phyloP scores from a whole-genome alignment of 1,284 basidiomycete genomes.

The Megacollybia platyphylla region DNA sequence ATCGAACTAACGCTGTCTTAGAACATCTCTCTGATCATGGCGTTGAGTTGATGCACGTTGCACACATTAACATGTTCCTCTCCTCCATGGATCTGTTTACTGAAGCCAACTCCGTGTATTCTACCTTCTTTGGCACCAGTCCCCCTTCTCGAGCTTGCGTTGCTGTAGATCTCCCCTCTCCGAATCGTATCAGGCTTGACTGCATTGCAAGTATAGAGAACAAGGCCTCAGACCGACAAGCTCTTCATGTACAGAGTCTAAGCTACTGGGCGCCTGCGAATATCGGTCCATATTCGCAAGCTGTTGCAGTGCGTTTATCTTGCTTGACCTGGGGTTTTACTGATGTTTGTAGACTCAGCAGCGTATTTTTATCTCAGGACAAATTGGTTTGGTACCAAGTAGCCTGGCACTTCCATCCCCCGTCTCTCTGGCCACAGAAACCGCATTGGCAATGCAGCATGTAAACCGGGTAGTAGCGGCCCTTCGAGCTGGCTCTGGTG shows the following conservation, averaged over 20 bases:
- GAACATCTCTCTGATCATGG: conserved; percentile 31
- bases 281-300: conserved; percentile 97
- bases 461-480: conserved; percentile 52
- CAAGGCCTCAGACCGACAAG: conserved; percentile 33
- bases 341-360: conserved; percentile 42
- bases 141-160: conserved; percentile 93
- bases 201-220: conserved; percentile 52
- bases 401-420: conserved; percentile 58
- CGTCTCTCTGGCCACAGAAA: conserved; percentile 45
- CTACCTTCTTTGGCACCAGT: conserved; percentile 75
- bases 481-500: conserved; percentile 25
- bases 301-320: conserved; percentile 51
- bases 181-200: conserved; percentile 58
- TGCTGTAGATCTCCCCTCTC: conserved; percentile 54
- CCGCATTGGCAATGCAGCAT: conserved; percentile 75
- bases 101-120: conserved; percentile 68
- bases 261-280: conserved; percentile 99
- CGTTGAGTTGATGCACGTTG: conserved; percentile 47
- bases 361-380: conserved; percentile 82
- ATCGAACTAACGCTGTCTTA: conserved; percentile 16
- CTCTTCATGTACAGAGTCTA: conserved; percentile 87
- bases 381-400: conserved; percentile 83
- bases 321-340: conserved; percentile 1
- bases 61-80: conserved; percentile 78
- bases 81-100: conserved; percentile 73